Evolutionary conservation across 495 filamentous ascomycete genomes (phyloP), one percentile per base, ranked within the genome.

Genomic region (Bathelium albidoporum): DNA sequence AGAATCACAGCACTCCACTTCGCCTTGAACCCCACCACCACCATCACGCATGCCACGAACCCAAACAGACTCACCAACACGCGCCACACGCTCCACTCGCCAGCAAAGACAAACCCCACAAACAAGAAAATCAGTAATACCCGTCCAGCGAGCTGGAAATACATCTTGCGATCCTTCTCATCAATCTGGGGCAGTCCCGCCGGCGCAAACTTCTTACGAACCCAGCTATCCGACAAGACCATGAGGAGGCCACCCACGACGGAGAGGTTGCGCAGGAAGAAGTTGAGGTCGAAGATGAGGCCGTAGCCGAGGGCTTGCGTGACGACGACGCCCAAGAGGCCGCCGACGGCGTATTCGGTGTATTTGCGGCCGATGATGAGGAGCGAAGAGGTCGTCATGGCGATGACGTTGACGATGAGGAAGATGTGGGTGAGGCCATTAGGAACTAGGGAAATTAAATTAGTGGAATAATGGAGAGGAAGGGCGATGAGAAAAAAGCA

Each of bases 121-220:
- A 98, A 98, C 64, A 98, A 81, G 81, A 97, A 95, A 75, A 98
- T 97, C 67, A 98, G 80, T 52, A 98, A 81, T n/a, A 98, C 89
- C 65, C 94, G 85, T 28, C 94, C 94, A 60, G 94, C 94, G 60
- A 98, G 86, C 82, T 97, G 94, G 77, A 98, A 92, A 80, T 98
- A 98, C 90, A 97, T 97, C 83, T 97, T 98, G 74, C 90, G 88
- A 75, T 98, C 95, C 84, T 97, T 97, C 82, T 98, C 94, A 69
- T 96, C 93, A 26, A 97, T 81, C 77, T 89, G 84, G 60, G 94
- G 94, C 63, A 98, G 80, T 44, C 94, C 94, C 29, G 94, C 94
- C 49, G 96, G 96, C 14, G 92, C 91, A 78, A 97, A 96, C 75
- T 85, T 87, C 84, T 97, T 97, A 74, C 93, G 87, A 71, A 96